A percentile compares a stretch with the other conserved stretches of the same genome.
These are phyloP conservation scores for Calocera cornea DNA, from an alignment of 768 basidiomycete species.

Conservation along the genomic window DNA sequence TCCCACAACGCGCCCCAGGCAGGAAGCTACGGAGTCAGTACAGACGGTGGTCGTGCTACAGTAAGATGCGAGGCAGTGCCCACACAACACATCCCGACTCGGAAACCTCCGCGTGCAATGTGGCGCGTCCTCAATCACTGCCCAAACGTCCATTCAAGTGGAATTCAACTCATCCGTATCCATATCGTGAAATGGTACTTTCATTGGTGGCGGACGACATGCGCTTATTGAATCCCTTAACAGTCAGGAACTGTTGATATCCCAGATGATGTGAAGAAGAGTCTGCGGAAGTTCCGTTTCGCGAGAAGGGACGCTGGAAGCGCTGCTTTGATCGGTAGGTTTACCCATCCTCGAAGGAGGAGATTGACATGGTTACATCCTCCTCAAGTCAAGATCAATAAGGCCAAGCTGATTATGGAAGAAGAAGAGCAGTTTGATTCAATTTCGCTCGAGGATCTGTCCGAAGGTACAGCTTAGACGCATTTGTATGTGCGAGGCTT, in stretches of 20 bases:
- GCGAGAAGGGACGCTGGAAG: slow-evolving; percentile 48
- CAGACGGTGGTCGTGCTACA: too few species aligned
- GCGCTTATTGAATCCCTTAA: background rate
- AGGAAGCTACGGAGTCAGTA: too few species aligned
- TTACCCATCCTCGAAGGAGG: background rate
- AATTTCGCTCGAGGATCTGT: slow-evolving; percentile 69
- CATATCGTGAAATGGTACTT: background rate
- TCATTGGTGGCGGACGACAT: background rate
- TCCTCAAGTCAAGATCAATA: slow-evolving; percentile 69
- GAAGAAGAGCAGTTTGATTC: slow-evolving; percentile 68
- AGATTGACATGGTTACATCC: background rate
- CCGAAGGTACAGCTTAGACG: slow-evolving; percentile 45
- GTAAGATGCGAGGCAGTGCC: too few species aligned
- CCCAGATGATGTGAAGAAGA: slow-evolving; percentile 59
- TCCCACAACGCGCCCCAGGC: too few species aligned
- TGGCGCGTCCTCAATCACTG: too few species aligned
- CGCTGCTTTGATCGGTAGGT: slow-evolving; percentile 48
- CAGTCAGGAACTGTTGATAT: slow-evolving; percentile 76
- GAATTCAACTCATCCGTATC: background rate
- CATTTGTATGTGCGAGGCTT: slow-evolving; percentile 4
- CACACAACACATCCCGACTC: too few species aligned
- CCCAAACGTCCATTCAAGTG: background rate
- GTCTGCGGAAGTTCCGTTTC: slow-evolving; percentile 74
- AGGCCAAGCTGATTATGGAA: slow-evolving; percentile 63
- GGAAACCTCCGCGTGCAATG: too few species aligned